Evolutionary conservation across 129 eudicot genomes (phyloP).

Genomic region (Arctium minus): DNA sequence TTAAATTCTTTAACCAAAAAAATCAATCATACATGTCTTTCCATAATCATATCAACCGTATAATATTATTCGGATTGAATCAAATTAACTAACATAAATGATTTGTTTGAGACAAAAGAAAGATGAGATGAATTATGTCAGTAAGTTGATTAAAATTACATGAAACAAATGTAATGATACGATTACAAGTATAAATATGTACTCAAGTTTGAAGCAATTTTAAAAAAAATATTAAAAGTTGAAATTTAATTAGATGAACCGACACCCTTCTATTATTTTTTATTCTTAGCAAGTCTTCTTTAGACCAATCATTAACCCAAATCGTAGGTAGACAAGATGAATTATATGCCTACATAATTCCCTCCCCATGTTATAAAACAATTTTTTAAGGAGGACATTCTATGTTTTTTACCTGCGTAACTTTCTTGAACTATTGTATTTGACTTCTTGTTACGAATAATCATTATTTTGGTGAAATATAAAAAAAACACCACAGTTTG

Average conservation of each 20-base stretch:
- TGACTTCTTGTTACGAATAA: background rate
- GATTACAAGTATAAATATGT: background rate
- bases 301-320: conserved; percentile 30
- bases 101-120: background rate
- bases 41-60: background rate
- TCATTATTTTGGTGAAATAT: background rate
- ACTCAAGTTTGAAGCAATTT: background rate
- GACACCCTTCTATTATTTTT: background rate
- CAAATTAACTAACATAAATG: background rate
- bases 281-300: conserved; percentile 6
- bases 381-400: conserved; percentile 12
- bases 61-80: background rate
- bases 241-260: conserved; percentile 12
- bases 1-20: background rate
- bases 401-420: background rate
- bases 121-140: background rate
- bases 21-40: background rate
- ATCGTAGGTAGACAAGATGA: conserved; percentile 19
- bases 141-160: background rate
- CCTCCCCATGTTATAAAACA: conserved; percentile 17
- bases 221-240: background rate
- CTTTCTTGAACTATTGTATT: background rate
- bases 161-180: background rate
- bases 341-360: conserved; percentile 19
- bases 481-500: background rate